Conservation (phyloP, 805 yeast genomes). For the Yarrowia sp. region DNA sequence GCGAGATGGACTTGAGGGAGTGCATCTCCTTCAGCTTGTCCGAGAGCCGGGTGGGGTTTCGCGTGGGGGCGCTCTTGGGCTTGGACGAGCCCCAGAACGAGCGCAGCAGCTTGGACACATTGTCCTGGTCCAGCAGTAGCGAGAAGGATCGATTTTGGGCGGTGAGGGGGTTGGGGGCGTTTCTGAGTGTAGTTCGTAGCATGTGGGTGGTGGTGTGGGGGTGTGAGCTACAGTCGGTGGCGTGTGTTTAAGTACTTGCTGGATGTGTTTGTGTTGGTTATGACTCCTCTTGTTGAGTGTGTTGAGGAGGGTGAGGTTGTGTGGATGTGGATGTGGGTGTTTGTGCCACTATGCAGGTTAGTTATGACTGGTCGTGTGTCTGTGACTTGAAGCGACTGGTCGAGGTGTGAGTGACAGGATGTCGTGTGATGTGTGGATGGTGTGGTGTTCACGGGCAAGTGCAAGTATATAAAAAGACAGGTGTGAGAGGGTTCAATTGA, state of each 20-base stretch:
- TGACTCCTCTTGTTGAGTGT: neutral
- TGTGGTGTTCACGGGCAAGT: neutral
- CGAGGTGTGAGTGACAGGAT: too few relatives aligned
- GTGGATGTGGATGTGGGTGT: neutral
- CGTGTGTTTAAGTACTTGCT: neutral
- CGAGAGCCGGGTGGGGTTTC: conserved; percentile 14
- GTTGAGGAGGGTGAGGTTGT: neutral
- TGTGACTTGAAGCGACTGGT: too few relatives aligned
- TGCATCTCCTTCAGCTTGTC: conserved; percentile 24
- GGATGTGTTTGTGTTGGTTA: neutral
- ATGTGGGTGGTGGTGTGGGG: neutral
- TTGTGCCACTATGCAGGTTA: too few relatives aligned
- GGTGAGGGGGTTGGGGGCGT: neutral
- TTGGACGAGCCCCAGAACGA: conserved; percentile 18
- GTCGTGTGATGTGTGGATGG: neutral
- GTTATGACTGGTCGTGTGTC: too few relatives aligned
- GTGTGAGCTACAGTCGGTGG: neutral
- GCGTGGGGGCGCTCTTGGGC: neutral
- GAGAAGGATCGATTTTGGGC: conserved; percentile 1
- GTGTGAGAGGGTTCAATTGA: neutral
- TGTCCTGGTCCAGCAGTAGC: conserved; percentile 22
- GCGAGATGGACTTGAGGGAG: conserved; percentile 23
- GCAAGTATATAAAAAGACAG: neutral
- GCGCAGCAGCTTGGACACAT: conserved; percentile 19
- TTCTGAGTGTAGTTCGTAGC: neutral